Evolutionary conservation across 208 protist species (phyloP).

Genomic region (Borovskyia barvae): DNA sequence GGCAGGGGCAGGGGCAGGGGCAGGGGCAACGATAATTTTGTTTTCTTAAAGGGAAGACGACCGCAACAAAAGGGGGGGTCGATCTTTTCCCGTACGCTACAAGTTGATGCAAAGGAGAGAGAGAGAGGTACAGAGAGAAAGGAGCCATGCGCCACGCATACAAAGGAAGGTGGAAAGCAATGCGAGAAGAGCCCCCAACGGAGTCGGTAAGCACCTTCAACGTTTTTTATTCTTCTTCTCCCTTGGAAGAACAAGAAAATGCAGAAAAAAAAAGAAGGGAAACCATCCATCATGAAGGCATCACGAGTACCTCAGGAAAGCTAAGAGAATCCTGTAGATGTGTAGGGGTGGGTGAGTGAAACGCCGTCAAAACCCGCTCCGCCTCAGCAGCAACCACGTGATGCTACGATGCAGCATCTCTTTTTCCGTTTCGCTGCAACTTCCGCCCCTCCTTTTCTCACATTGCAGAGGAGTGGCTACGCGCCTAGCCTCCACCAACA

Average conservation of each 20-base stretch:
- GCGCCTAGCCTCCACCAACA: too few relatives aligned
- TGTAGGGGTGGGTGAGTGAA: too few relatives aligned
- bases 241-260: background rate
- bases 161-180: background rate
- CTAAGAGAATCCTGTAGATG: too few relatives aligned
- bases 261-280: background rate
- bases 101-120: background rate
- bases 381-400: slow-evolving; percentile 10
- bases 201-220: too few relatives aligned
- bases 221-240: too few relatives aligned
- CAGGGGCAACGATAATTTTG: background rate
- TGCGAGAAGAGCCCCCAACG: too few relatives aligned
- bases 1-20: background rate
- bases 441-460: background rate
- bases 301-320: background rate
- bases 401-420: slow-evolving; percentile 21
- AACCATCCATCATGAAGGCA: background rate
- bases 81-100: too few relatives aligned
- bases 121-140: background rate
- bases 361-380: background rate
- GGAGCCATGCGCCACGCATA: too few relatives aligned
- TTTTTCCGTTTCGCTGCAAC: slow-evolving; percentile 26
- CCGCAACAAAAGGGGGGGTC: too few relatives aligned
- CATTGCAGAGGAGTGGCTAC: too few relatives aligned
- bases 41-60: background rate